These are phyloP conservation scores for Nemania bipapillata DNA, from an alignment of 2,329 filamentous ascomycete genomes.

Conservation along the genomic window DNA sequence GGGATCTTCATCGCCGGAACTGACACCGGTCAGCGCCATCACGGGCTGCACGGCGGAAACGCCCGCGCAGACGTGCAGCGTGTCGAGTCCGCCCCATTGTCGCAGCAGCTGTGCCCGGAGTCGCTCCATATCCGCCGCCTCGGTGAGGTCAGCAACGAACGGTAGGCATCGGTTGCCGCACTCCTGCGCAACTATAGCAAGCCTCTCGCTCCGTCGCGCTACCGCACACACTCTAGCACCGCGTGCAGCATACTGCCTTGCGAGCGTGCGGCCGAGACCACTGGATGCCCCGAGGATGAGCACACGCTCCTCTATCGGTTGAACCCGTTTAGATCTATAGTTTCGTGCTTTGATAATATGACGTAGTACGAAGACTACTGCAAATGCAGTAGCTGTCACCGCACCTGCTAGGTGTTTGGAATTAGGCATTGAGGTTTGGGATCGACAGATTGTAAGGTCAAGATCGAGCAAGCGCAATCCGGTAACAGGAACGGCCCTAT, in stretches of 20 bases:
- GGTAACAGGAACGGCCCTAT: neutral
- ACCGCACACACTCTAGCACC: slow-evolving; percentile 49
- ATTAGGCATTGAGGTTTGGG: slow-evolving; percentile 18
- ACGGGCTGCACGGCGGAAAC: slow-evolving; percentile 52
- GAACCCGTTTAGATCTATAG: slow-evolving; percentile 28
- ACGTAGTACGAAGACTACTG: slow-evolving; percentile 33
- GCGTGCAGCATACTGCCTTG: slow-evolving; percentile 47
- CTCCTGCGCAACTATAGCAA: slow-evolving; percentile 44
- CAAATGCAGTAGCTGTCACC: slow-evolving; percentile 30
- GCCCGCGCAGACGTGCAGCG: slow-evolving; percentile 50
- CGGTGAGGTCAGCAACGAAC: slow-evolving; percentile 47
- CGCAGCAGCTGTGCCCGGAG: slow-evolving; percentile 43
- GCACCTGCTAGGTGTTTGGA: slow-evolving; percentile 21
- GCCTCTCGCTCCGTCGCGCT: slow-evolving; percentile 47
- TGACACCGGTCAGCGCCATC: slow-evolving; percentile 46
- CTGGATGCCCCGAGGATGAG: slow-evolving; percentile 52
- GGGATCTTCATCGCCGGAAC: slow-evolving; percentile 36
- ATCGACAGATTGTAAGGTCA: neutral
- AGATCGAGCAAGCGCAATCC: neutral
- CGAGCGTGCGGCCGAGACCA: slow-evolving; percentile 49
- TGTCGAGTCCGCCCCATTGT: slow-evolving; percentile 50
- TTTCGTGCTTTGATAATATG: slow-evolving; percentile 18
- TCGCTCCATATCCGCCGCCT: slow-evolving; percentile 46
- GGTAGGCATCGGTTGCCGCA: slow-evolving; percentile 47
- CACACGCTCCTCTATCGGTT: slow-evolving; percentile 46